Evolutionary conservation across 305 asterid genomes (phyloP).

Genomic region (Fraxinus paxiana): DNA sequence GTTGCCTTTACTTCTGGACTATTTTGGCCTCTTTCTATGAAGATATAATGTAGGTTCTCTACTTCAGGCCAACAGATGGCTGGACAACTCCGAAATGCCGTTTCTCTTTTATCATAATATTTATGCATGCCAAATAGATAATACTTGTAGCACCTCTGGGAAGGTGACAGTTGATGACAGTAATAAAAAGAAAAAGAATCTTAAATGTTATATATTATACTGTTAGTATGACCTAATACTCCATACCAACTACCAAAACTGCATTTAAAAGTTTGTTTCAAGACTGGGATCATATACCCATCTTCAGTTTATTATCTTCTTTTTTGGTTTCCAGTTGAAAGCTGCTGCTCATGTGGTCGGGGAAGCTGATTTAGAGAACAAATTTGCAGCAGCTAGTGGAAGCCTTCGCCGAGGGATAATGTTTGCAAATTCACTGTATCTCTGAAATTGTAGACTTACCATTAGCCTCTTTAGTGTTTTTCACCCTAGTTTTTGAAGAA

Average conservation of each 20-base stretch:
- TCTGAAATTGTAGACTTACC: conserved; percentile 30
- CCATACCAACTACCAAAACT: background rate
- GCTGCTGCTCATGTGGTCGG: conserved; percentile 89
- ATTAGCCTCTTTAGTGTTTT: background rate
- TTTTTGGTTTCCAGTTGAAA: conserved; percentile 49
- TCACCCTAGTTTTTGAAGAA: background rate
- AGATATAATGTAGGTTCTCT: background rate
- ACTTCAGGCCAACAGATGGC: background rate
- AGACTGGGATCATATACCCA: background rate
- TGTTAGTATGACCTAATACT: background rate
- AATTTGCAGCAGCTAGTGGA: conserved; percentile 73
- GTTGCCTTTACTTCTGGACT: background rate
- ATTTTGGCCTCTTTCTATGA: background rate
- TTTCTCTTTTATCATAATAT: background rate
- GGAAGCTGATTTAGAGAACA: conserved; percentile 69
- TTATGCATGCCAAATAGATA: background rate
- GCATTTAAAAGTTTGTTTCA: background rate
- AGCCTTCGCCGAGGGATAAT: conserved; percentile 91
- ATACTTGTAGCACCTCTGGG: background rate
- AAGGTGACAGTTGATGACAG: background rate
- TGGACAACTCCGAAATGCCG: background rate
- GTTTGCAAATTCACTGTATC: conserved; percentile 94
- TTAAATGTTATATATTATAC: background rate
- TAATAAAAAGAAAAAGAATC: background rate
- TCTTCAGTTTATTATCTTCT: background rate